Conservation (phyloP, 1,284 basidiomycete species). For the Austroboletus rostrupii region DNA sequence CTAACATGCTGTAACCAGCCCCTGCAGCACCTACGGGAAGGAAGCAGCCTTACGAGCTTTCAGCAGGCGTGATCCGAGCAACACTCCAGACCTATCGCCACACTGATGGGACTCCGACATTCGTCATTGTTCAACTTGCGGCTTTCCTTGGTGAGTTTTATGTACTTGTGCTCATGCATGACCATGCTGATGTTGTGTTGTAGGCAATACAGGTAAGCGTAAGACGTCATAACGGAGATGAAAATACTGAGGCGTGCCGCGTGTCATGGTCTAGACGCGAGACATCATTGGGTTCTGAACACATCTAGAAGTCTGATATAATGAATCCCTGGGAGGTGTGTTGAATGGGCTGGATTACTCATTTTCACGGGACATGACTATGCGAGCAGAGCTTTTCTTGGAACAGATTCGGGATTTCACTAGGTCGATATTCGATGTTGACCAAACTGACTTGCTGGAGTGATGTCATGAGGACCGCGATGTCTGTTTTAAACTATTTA, state of each 20-base stretch:
- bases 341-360: neutral
- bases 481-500: neutral
- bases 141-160: conserved; percentile 23
- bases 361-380: conserved; percentile 18
- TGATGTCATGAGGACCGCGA: neutral
- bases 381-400: conserved; percentile 32
- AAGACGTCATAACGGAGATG: conserved; percentile 17
- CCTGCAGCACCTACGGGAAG: conserved; percentile 44
- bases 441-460: conserved; percentile 24
- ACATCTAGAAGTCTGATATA: no score
- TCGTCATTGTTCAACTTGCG: conserved; percentile 16
- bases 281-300: conserved; percentile 41
- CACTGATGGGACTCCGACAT: conserved; percentile 21
- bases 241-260: conserved; percentile 19
- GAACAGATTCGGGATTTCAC: conserved; percentile 37
- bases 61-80: conserved; percentile 47
- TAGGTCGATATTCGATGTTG: conserved; percentile 34
- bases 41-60: conserved; percentile 40
- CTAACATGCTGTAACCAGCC: conserved; percentile 43
- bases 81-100: conserved; percentile 26
- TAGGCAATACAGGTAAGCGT: conserved; percentile 33
- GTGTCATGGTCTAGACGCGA: conserved; percentile 36
- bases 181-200: conserved; percentile 6
- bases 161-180: conserved; percentile 9
- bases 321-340: neutral